Percentiles rank a stretch among this genome's conserved stretches.
These are phyloP conservation scores for Leptographium wingfieldii DNA, from an alignment of 2,329 filamentous ascomycete genomes.

Conservation along the genomic window DNA sequence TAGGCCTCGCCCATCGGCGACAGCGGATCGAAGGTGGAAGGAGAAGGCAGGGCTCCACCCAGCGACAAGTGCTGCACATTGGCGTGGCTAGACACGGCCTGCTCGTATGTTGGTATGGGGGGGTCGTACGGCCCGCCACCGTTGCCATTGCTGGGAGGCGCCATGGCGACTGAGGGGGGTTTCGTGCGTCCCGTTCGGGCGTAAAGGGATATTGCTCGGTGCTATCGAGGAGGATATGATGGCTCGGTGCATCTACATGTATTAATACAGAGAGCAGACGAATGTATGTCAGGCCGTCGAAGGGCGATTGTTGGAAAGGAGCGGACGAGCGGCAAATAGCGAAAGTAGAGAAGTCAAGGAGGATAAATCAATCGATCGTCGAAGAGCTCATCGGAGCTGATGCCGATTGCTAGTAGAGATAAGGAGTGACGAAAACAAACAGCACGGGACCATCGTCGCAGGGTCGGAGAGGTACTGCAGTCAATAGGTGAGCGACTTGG, in stretches of 20 bases:
- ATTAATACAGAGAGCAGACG: background rate
- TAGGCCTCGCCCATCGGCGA: constrained; percentile 48
- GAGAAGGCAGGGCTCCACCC: constrained; percentile 3
- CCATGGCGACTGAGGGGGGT: background rate
- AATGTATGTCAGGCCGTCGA: background rate
- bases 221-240: too few relatives aligned
- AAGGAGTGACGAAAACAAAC: background rate
- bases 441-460: background rate
- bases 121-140: constrained; percentile 34
- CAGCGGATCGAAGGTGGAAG: constrained; percentile 29
- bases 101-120: constrained; percentile 74
- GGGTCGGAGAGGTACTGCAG: background rate
- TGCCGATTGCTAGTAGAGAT: background rate
- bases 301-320: background rate
- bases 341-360: background rate
- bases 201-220: too few relatives aligned
- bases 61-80: constrained; percentile 19
- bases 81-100: constrained; percentile 53
- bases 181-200: too few relatives aligned
- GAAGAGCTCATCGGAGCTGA: background rate
- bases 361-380: background rate
- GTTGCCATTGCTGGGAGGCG: too few relatives aligned
- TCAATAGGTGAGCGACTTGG: background rate
- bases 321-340: background rate
- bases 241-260: background rate